Evolutionary conservation across 371 early-diverging fungal genomes (phyloP), one percentile per base, ranked within the genome.

Genomic region (Mucor velutinosus): DNA sequence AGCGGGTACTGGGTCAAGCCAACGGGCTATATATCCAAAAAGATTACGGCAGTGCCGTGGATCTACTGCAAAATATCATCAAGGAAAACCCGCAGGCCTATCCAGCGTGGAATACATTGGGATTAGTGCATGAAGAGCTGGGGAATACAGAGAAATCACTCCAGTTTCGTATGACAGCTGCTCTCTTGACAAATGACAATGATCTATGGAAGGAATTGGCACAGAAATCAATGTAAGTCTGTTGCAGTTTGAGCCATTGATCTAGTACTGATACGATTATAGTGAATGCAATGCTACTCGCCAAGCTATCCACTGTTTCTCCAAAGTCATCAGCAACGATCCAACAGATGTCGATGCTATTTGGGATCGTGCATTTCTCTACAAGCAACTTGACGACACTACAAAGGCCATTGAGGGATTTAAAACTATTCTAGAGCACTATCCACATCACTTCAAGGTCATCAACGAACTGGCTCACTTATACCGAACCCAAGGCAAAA

Each of bases 181-280:
- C 98, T 5, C 95, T 95, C 62, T 76, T 99, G 72, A 86, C 88
- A 15, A 87, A 86, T 39, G 94, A 97, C 69, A 80, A 78, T 0
- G 74, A 73, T 3, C 70, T 95, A 30, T 99, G 99, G 99, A 92
- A 92, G 65, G 90, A 92, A 68, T 81, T 97, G 21, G 95, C 87
- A 43, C 72, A 76, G 33, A 89, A 89, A 55, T 91, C 93, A 41
- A 85, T 82, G 93, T 90, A 80, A 69, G 84, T 63, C 41, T 41
- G 17, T 17, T 30, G 4, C 56, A 7, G 27, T 43, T 67, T 4
- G 7, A 8, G 8, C 1, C 33, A 33, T 33, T 4, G 33, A 33
- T 37, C 14, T 11, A 4, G 41, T 17, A 41, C 41, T 41, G 17
- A 41, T 3, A 51, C 1, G 8, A 14, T 10, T 51, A 0, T 72